Conservation (phyloP, 2,329 filamentous ascomycete species). For the Penicillium paneum region DNA sequence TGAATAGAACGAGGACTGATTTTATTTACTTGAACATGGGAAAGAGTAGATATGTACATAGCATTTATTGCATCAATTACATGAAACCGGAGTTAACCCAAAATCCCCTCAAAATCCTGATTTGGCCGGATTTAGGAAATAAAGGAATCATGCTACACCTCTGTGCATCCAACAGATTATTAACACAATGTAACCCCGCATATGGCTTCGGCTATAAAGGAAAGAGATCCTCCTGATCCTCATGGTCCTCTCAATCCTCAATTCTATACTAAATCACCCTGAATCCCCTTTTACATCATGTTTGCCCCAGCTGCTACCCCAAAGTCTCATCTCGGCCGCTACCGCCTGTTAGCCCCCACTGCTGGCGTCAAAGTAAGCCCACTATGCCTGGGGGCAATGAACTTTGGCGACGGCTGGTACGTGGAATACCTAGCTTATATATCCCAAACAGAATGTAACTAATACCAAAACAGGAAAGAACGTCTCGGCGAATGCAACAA, state of each 20-base stretch:
- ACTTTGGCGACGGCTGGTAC: constrained; percentile 52
- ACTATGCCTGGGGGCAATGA: constrained; percentile 55
- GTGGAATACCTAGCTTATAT: neutral
- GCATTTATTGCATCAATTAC: neutral
- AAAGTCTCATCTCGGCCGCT: constrained; percentile 46
- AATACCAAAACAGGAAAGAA: constrained; percentile 14
- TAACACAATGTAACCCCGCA: neutral
- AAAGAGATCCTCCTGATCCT: neutral
- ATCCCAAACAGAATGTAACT: neutral
- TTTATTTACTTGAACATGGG: neutral
- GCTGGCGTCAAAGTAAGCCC: constrained; percentile 54
- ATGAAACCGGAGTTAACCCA: neutral
- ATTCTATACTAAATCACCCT: neutral
- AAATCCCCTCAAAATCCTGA: neutral
- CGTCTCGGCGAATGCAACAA: constrained; percentile 46
- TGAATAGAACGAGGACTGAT: neutral
- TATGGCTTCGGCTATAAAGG: neutral
- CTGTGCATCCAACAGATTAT: neutral
- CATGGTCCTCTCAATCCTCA: neutral
- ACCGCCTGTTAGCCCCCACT: constrained; percentile 51
- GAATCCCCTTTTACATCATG: constrained; percentile 1
- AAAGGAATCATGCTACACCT: neutral
- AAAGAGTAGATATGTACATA: neutral
- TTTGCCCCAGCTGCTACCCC: constrained; percentile 10
- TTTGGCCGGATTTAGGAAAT: neutral